Evolutionary conservation across 805 yeast genomes (phyloP).

Genomic region (Teunomyces tritomae): DNA sequence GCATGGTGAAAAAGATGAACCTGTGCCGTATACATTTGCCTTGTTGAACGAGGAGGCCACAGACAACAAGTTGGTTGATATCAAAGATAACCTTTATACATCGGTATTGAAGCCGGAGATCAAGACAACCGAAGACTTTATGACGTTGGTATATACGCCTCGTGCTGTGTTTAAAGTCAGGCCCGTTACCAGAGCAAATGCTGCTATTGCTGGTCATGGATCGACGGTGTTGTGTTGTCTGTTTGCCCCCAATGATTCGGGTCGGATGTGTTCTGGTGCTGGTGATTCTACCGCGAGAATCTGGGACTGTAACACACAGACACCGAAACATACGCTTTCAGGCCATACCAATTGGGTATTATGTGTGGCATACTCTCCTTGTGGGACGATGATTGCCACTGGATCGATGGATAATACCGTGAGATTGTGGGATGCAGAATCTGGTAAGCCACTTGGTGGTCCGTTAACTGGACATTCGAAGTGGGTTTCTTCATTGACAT

Average conservation of each 20-base stretch:
- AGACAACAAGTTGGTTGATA: constrained; percentile 55
- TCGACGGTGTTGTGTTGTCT: constrained; percentile 88
- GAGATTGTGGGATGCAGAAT: constrained; percentile 78
- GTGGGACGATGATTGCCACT: constrained; percentile 87
- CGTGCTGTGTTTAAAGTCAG: constrained; percentile 91
- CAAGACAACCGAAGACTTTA: constrained; percentile 87
- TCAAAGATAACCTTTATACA: constrained; percentile 70
- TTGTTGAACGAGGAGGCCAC: constrained; percentile 42
- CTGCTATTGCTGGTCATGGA: constrained; percentile 94
- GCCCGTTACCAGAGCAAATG: constrained; percentile 85
- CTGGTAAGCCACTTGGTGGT: constrained; percentile 72
- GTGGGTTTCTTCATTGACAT: constrained; percentile 84
- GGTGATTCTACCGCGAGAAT: constrained; percentile 95
- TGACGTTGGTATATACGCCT: constrained; percentile 90
- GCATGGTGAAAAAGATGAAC: constrained; percentile 68
- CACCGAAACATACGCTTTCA: constrained; percentile 73
- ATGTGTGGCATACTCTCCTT: constrained; percentile 88
- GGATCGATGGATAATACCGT: constrained; percentile 94
- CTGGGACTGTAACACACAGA: constrained; percentile 96
- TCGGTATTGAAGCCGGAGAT: constrained; percentile 84
- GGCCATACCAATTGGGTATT: constrained; percentile 96
- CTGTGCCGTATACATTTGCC: constrained; percentile 87
- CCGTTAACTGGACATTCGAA: constrained; percentile 79
- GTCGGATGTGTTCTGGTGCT: constrained; percentile 89
- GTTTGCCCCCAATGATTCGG: constrained; percentile 86